phyloP scores from a whole-genome alignment of 2,329 filamentous ascomycete genomes.

The Triangularia verruculosa region DNA sequence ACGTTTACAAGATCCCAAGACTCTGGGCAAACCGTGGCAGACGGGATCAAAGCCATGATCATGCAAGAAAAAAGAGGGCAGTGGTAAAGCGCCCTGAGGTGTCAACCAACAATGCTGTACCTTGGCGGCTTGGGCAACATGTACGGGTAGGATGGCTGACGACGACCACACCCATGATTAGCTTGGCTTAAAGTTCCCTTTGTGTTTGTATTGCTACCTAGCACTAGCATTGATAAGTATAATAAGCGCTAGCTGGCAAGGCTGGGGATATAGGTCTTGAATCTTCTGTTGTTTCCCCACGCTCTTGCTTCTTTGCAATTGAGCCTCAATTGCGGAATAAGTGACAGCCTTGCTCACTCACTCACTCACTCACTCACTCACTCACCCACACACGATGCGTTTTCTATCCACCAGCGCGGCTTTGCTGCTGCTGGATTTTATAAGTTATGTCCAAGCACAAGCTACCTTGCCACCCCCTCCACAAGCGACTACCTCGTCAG shows the following conservation, averaged over 20 bases:
- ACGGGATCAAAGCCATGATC: not conserved
- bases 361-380: conserved; percentile 12
- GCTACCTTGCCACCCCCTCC: conserved; percentile 28
- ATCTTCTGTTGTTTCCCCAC: conserved; percentile 1
- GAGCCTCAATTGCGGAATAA: not conserved
- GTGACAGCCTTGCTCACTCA: conserved; percentile 7
- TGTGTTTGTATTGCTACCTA: not conserved
- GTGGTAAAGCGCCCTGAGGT: not conserved
- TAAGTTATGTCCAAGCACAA: conserved; percentile 13
- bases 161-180: not conserved
- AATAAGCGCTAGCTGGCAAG: not conserved
- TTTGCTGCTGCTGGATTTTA: conserved; percentile 11
- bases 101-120: not conserved
- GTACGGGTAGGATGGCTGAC: not conserved
- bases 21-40: not conserved
- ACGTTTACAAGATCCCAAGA: not conserved
- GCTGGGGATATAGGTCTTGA: not conserved
- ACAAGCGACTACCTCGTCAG: conserved; percentile 30
- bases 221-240: not conserved
- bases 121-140: not conserved
- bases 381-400: too few relatives aligned
- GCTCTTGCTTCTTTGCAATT: not conserved
- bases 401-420: conserved; percentile 18
- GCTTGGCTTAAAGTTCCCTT: not conserved
- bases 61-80: not conserved